phyloP scores from a whole-genome alignment of 2,329 filamentous ascomycete species.

The Trichophyton equinum region DNA sequence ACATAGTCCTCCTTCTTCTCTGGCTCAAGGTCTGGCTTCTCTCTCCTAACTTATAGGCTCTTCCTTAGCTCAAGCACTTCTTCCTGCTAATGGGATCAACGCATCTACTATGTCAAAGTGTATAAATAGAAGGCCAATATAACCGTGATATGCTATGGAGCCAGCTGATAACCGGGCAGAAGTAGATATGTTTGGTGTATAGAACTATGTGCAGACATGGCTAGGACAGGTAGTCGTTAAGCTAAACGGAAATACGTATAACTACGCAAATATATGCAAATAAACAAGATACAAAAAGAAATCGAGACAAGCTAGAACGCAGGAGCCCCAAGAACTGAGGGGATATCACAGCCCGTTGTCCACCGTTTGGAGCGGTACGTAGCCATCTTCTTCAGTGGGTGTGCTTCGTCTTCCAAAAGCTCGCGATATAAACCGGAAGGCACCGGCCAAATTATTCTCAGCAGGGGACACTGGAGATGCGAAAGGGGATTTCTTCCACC shows the following conservation, averaged over 20 bases:
- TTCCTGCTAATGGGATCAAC: no score
- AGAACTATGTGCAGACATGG: neutral
- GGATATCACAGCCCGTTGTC: slow-evolving; percentile 18
- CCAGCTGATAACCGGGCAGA: no score
- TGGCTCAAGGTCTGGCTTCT: no score
- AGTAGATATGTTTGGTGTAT: no score
- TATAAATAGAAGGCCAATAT: no score
- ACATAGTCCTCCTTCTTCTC: no score
- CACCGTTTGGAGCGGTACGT: slow-evolving; percentile 35
- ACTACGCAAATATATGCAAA: neutral
- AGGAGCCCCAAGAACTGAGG: neutral
- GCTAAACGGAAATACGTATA: neutral
- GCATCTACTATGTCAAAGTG: no score
- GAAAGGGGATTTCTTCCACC: slow-evolving; percentile 22
- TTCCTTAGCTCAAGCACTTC: no score
- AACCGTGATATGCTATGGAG: no score
- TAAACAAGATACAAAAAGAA: neutral
- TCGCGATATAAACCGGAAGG: slow-evolving; percentile 19
- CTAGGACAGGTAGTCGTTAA: neutral
- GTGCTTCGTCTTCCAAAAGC: slow-evolving; percentile 19
- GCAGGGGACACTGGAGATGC: neutral
- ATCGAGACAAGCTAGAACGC: neutral
- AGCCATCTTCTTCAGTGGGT: slow-evolving; percentile 27
- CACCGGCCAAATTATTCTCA: neutral
- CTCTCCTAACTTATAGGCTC: no score